A percentile compares a stretch with the other conserved stretches of the same genome.
phyloP scores from a whole-genome alignment of 208 protist genomes.

The Trypanosoma theileri region DNA sequence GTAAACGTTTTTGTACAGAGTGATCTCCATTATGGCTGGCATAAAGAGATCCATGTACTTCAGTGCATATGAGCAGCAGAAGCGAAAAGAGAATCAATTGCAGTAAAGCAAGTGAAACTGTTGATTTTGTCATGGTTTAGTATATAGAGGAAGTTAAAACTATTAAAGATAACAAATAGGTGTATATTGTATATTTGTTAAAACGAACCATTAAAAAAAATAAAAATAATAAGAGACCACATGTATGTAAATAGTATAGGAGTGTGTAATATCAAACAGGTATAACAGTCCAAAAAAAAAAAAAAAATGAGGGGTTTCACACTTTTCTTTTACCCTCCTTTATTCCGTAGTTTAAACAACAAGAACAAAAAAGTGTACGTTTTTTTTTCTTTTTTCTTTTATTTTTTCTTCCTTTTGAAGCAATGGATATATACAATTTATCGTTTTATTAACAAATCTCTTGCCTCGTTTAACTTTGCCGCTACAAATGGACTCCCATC shows the following conservation, averaged over 20 bases:
- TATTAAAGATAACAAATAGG: background rate
- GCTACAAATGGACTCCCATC: slow-evolving; percentile 70
- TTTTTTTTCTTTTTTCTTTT: background rate
- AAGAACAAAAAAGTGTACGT: background rate
- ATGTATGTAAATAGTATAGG: too few species aligned
- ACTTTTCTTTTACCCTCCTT: background rate
- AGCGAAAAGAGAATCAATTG: background rate
- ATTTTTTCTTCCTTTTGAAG: too few species aligned
- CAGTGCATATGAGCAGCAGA: background rate
- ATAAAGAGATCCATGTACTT: background rate
- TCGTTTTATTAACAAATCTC: slow-evolving; percentile 49
- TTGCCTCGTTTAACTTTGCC: slow-evolving; percentile 84
- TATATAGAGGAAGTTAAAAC: background rate
- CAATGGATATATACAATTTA: background rate
- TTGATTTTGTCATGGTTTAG: too few species aligned
- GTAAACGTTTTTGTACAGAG: background rate
- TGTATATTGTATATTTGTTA: too few species aligned
- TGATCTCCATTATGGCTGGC: background rate
- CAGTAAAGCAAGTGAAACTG: too few species aligned
- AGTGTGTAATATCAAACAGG: too few species aligned
- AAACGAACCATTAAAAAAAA: background rate
- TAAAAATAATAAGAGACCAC: background rate
- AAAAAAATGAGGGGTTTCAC: background rate
- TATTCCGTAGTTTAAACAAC: background rate
- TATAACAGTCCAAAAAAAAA: too few species aligned